Percentiles rank a stretch among this genome's conserved stretches.
These are phyloP conservation scores for Aureobasidium sp. DNA, from an alignment of 2,329 filamentous ascomycete species.

Conservation along the genomic window DNA sequence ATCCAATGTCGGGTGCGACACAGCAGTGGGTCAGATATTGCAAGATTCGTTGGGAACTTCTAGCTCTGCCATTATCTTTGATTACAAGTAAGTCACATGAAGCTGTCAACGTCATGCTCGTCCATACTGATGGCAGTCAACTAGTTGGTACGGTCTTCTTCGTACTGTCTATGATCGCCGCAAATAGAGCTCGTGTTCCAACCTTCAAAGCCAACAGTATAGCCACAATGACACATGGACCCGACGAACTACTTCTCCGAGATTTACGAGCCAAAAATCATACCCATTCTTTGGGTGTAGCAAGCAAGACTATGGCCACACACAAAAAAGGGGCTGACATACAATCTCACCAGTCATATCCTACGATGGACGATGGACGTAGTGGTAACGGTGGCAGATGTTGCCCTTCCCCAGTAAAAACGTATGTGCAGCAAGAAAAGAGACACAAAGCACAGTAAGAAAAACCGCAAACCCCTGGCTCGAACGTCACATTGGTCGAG, in stretches of 20 bases:
- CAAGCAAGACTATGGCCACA: neutral
- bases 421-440: too few relatives aligned
- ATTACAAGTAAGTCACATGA: neutral
- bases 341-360: too few relatives aligned
- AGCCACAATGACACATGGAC: slow-evolving; percentile 1
- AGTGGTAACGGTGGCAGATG: too few relatives aligned
- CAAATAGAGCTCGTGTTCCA: neutral
- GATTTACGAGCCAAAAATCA: neutral
- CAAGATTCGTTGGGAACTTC: neutral
- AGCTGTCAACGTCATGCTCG: too few relatives aligned
- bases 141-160: neutral
- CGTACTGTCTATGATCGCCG: neutral
- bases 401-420: too few relatives aligned
- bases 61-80: neutral
- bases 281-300: neutral
- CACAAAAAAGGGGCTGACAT: too few relatives aligned
- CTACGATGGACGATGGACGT: too few relatives aligned
- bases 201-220: neutral
- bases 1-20: neutral
- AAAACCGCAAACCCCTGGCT: neutral
- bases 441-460: too few relatives aligned
- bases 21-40: slow-evolving; percentile 2
- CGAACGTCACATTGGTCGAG: neutral
- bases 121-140: neutral
- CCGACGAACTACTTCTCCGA: neutral